Conservation (phyloP, 1,284 basidiomycete species). For the Moesziomyces aphidis region DNA sequence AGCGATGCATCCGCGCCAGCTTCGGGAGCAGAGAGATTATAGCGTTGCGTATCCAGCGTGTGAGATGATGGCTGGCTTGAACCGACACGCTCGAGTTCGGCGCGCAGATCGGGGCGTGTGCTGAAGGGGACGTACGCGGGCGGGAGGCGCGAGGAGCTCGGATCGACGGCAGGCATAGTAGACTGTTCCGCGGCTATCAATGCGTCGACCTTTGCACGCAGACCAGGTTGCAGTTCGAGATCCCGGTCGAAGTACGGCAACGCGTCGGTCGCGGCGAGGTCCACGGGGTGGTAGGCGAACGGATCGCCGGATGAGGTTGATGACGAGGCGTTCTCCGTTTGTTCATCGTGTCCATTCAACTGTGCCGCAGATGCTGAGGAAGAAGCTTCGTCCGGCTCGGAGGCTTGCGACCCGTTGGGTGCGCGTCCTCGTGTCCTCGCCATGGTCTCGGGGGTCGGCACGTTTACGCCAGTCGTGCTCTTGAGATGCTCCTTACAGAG, state of each 20-base stretch:
- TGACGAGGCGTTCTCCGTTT: background rate
- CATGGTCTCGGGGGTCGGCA: slow-evolving; percentile 6
- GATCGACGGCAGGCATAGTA: slow-evolving; percentile 70
- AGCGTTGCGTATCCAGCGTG: slow-evolving; percentile 81
- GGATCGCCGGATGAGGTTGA: slow-evolving; percentile 6
- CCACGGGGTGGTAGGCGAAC: slow-evolving; percentile 27
- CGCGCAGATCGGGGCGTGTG: slow-evolving; percentile 31
- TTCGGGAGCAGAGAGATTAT: slow-evolving; percentile 80
- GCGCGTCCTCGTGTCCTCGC: slow-evolving; percentile 17
- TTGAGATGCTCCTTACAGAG: no score
- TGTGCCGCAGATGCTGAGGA: background rate
- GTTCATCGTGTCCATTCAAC: background rate
- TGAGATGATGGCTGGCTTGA: slow-evolving; percentile 72
- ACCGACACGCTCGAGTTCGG: slow-evolving; percentile 60
- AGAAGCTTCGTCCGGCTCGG: slow-evolving; percentile 16
- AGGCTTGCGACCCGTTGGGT: slow-evolving; percentile 25
- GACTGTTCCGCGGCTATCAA: slow-evolving; percentile 78
- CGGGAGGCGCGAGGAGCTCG: slow-evolving; percentile 74
- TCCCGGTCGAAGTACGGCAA: slow-evolving; percentile 96
- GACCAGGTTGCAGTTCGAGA: slow-evolving; percentile 78
- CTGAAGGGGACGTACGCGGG: slow-evolving; percentile 76
- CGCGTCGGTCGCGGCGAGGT: slow-evolving; percentile 73
- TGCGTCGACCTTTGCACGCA: slow-evolving; percentile 78
- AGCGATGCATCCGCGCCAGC: slow-evolving; percentile 75
- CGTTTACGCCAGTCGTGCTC: no score